Evolutionary conservation across 495 filamentous ascomycete genomes (phyloP), one percentile per base, ranked within the genome.

Genomic region (Daldinia caldariorum): DNA sequence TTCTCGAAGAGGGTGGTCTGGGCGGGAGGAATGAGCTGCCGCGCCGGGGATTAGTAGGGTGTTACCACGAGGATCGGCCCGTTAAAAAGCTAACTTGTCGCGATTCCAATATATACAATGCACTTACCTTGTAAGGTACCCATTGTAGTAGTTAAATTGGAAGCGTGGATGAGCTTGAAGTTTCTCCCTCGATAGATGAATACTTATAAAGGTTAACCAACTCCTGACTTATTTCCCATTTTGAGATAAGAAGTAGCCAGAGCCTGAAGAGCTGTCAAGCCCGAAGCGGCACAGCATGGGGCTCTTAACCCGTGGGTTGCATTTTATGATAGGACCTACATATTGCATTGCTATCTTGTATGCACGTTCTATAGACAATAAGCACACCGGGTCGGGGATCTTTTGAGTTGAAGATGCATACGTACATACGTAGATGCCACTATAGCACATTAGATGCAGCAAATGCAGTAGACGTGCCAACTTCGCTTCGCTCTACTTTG

Each of bases 51-150:
- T 32, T 12, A 59, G 12, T 47, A 20, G 31, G 39, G 39, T 38
- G 64, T 72, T 60, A 61, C 64, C 64, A 72, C 60, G 41, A 68
- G 70, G 70, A 68, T 65, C 65, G 70, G 70, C 70, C 70, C 65
- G 70, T 66, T 56, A 53, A 59, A 35, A 35, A 62, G 56, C 69
- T 62, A 67, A 67, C 60, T 13, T 37, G 34, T 22, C 20, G 34
- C 43, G 43, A 47, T 22, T n/a, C n/a, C n/a, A n/a, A n/a, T 22
- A 47, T 47, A 47, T 47, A 47, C 6, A 41, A 39, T 12, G 14
- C 12, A 14, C 9, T 12, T 14, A 38, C 37, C 37, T 39, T 5
- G 1, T n/a, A 4, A 43, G n/a, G 39, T 47, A 16, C n/a, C n/a
- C n/a, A n/a, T 20, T 8, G 16, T 45, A 9, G 41, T 9, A 20